These are phyloP conservation scores for Straminergon stramineum DNA, from an alignment of 225 moss, liverwort and hornwort genomes.

Conservation along the genomic window DNA sequence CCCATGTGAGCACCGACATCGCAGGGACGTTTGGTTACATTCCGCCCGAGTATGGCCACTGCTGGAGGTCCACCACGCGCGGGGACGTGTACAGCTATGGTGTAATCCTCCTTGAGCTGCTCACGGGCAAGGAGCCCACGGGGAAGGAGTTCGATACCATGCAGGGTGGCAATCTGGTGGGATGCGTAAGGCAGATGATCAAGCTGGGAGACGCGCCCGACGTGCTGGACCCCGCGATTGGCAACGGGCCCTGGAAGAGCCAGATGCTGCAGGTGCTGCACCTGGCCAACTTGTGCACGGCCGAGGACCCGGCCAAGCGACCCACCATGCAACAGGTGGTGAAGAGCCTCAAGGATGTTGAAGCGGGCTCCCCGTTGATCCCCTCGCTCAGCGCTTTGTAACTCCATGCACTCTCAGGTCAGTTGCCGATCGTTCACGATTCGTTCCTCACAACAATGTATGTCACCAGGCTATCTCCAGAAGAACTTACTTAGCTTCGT, in stretches of 20 bases:
- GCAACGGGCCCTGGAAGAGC: slow-evolving; percentile 32
- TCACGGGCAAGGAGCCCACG: slow-evolving; percentile 53
- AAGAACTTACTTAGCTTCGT: background rate
- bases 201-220: slow-evolving; percentile 31
- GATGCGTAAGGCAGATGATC: slow-evolving; percentile 47
- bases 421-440: background rate
- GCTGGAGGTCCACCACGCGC: slow-evolving; percentile 48
- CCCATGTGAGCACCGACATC: slow-evolving; percentile 48
- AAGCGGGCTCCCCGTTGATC: slow-evolving; percentile 9
- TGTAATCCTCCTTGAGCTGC: slow-evolving; percentile 41
- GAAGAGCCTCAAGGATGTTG: slow-evolving; percentile 41
- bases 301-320: slow-evolving; percentile 38
- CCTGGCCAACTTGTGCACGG: slow-evolving; percentile 41
- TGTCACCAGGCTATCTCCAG: no score
- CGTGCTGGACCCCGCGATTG: slow-evolving; percentile 31
- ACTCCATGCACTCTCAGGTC: background rate
- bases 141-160: slow-evolving; percentile 46
- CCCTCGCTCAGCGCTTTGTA: background rate
- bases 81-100: slow-evolving; percentile 77
- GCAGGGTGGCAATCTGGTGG: slow-evolving; percentile 42
- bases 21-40: slow-evolving; percentile 59
- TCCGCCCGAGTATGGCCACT: slow-evolving; percentile 57
- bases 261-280: slow-evolving; percentile 40
- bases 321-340: slow-evolving; percentile 57
- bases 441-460: background rate